These are phyloP conservation scores for Linnemannia zychae DNA, from an alignment of 192 early-diverging fungal genomes.

Conservation along the genomic window DNA sequence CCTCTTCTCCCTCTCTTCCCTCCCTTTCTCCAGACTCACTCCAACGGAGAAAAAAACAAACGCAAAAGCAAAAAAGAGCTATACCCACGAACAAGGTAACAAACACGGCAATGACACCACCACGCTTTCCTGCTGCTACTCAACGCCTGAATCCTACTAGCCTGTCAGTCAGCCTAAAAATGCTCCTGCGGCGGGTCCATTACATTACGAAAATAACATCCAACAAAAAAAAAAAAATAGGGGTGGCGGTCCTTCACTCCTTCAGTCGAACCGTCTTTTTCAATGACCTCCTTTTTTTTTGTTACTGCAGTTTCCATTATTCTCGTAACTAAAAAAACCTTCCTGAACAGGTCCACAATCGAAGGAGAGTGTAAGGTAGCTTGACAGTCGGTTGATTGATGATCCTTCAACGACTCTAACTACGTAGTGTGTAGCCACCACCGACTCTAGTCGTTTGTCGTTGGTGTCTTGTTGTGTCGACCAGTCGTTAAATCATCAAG, in stretches of 20 bases:
- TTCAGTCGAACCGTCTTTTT: neutral
- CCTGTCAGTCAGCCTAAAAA: neutral
- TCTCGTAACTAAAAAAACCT: neutral
- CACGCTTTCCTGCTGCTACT: neutral
- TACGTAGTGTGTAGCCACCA: no score
- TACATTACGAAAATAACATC: neutral
- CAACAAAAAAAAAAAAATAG: neutral
- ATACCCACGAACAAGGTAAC: neutral
- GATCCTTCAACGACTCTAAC: no score
- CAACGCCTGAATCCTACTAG: neutral
- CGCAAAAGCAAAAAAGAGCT: neutral
- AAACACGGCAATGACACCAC: neutral
- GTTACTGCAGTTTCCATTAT: neutral
- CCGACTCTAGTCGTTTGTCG: no score
- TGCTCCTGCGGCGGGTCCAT: no score
- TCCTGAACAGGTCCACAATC: neutral
- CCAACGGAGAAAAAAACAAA: constrained; percentile 1
- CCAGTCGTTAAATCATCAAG: neutral
- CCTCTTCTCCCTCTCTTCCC: neutral
- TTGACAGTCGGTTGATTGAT: no score
- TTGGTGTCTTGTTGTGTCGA: no score
- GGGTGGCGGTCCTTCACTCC: no score
- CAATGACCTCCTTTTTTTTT: neutral
- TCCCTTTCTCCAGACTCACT: neutral
- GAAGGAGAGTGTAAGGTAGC: no score